Evolutionary conservation across 2,329 filamentous ascomycete genomes (phyloP), one percentile per base, ranked within the genome.

Genomic region (Aspergillaceae sp.): DNA sequence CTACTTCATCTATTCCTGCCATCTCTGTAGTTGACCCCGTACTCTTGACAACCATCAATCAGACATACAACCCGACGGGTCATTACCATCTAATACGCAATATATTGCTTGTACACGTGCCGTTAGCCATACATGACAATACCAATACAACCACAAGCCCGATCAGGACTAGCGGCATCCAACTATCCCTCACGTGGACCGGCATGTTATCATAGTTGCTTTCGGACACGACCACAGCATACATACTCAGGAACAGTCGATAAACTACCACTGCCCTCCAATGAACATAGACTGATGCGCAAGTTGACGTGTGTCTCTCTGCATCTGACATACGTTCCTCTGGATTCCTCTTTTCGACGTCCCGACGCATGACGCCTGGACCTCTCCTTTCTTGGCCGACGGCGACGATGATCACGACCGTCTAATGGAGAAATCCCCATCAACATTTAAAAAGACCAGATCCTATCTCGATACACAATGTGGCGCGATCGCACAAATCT

Each of bases 401-500:
- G 30, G 55, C 55, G 49, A 49, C 43, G 30, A 56, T 56, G 49
- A 49, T 48, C 43, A 46, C 45, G 46, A 51, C 50, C n/a, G 30
- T 42, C 28, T 32, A 40, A 29, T 34, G 40, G 35, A 19, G 38
- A 26, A 8, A 26, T 38, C 48, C 53, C 43, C 64, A 56, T 35
- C 19, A 47, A 47, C 46, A 48, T 38, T 41, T 45, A 41, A 49
- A 44, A 27, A 49, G 28, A 42, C 40, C 26, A 42, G 44, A 43
- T 40, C 74, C 43, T 77, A 77, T 82, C 7, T 38, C 19, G 27
- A 28, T 26, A 9, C 11, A 27, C 8, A 38, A 94, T 95, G 88
- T 98, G 90, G 90, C 88, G 92, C 76, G 92, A 98, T 78, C 86
- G 92, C 72, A 98, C 92, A 59, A 98, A 97, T 68, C 86, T 98